Evolutionary conservation across 805 yeast genomes (phyloP).

Genomic region (Candida pini): DNA sequence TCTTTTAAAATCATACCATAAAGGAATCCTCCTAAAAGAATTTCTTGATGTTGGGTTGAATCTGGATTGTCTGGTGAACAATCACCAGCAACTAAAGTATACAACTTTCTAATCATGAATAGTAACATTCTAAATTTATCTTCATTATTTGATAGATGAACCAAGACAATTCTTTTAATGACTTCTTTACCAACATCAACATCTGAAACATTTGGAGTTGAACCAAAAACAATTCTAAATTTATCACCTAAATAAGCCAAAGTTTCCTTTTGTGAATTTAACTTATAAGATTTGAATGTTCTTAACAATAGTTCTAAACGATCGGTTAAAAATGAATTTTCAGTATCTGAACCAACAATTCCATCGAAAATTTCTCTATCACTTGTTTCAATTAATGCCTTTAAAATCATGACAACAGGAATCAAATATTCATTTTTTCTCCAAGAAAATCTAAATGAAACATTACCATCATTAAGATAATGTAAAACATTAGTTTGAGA

Average conservation of each 20-base stretch:
- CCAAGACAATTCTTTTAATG: conserved; percentile 76
- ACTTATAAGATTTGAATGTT: conserved; percentile 75
- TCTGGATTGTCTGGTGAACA: conserved; percentile 98
- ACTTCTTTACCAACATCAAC: conserved; percentile 87
- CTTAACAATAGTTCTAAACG: conserved; percentile 91
- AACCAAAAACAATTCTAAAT: conserved; percentile 88
- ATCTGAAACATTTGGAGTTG: conserved; percentile 83
- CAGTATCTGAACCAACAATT: conserved; percentile 81
- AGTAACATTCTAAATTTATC: conserved; percentile 85
- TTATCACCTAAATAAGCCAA: conserved; percentile 92
- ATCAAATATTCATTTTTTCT: conserved; percentile 91
- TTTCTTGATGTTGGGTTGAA: conserved; percentile 98
- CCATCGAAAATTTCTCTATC: conserved; percentile 97
- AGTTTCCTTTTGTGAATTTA: conserved; percentile 81
- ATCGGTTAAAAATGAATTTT: conserved; percentile 92
- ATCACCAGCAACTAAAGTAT: conserved; percentile 93
- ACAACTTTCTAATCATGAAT: conserved; percentile 93
- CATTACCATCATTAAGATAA: conserved; percentile 91
- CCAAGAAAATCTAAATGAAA: conserved; percentile 96
- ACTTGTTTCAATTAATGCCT: conserved; percentile 83
- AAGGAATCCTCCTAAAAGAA: conserved; percentile 88
- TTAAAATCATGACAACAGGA: conserved; percentile 88
- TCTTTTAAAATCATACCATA: conserved; percentile 97
- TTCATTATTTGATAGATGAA: conserved; percentile 65
- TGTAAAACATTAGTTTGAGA: conserved; percentile 98